Base-by-base conservation (phyloP, 257 asterid genomes). In the Apocynum venetum region DNA sequence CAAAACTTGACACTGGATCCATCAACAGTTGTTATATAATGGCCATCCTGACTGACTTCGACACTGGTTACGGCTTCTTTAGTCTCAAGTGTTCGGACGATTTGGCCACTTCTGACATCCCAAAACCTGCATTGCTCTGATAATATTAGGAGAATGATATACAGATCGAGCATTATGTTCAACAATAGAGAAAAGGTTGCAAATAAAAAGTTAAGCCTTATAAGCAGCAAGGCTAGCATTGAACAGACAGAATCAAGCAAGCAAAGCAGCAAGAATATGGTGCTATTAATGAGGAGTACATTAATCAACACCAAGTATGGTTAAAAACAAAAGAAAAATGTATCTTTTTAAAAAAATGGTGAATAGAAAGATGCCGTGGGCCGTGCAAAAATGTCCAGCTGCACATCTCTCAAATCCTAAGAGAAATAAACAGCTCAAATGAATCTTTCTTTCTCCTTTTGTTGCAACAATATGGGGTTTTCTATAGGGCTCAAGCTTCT, bases 41-140 rank as follows among this genome's bases (percentile, higher is more conserved):
- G 96, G 48, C 97, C 96, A 80, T 96, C 99, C 85, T 81, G 97
- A 88, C 98, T 93, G 82, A 93, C 99, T 93, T 96, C 99, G 78
- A 93, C 93, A 81, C 99, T 93, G 73, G 97, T 93, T 64, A 93
- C 97, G 35, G 93, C 85, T 11, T 95, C 91, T 80, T 88, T 85
- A 69, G 98, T 96, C 85, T 93, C 97, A 67, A 96, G 98, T 20
- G 93, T 93, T 78, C 89, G 92, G 79, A 92, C 96, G 82, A 96
- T 86, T 72, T 91, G 83, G 48, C 98, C 97, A 77, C 88, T 95
- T 91, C 96, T 87, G 83, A 93, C 96, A 87, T 93, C 99, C 99
- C 98, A 96, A 76, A 96, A 87, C 89, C 99, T 95, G 80, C 61
- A 77, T 52, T 41, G 73, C 64, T 66, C 76, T 48, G 17, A 72